Conservation (phyloP, 1,284 basidiomycete species). For the Leccinum holopus region DNA sequence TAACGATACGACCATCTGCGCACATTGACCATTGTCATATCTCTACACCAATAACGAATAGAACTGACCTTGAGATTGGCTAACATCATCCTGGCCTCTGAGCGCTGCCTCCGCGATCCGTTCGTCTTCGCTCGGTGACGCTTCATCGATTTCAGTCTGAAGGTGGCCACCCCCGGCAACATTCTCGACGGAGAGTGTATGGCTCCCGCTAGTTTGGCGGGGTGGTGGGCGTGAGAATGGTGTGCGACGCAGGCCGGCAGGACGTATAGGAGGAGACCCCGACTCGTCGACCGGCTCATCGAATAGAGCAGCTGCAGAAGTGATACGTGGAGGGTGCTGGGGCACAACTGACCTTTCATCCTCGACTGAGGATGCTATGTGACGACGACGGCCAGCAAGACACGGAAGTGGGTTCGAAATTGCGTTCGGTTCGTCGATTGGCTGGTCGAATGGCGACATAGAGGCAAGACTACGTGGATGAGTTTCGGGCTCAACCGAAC, state of each 20-base stretch:
- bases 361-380: too few species aligned
- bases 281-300: not conserved
- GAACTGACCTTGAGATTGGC: not conserved
- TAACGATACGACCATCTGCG: too few species aligned
- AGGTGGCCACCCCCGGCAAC: not conserved
- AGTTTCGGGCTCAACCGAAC: too few species aligned
- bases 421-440: not conserved
- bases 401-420: too few species aligned
- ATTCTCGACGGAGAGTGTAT: not conserved
- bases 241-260: not conserved
- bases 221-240: not conserved
- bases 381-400: too few species aligned
- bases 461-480: too few species aligned
- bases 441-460: not conserved
- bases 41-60: too few species aligned
- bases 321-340: not conserved
- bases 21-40: too few species aligned
- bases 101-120: not conserved
- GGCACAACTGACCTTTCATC: too few species aligned
- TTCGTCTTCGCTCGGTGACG: not conserved
- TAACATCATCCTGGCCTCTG: not conserved
- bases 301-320: not conserved
- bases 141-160: not conserved
- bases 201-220: not conserved
- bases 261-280: not conserved